Evolutionary conservation across 176 grass and related monocot species (phyloP), one percentile per base, ranked within the genome.

Genomic region (Paspalum notatum): DNA sequence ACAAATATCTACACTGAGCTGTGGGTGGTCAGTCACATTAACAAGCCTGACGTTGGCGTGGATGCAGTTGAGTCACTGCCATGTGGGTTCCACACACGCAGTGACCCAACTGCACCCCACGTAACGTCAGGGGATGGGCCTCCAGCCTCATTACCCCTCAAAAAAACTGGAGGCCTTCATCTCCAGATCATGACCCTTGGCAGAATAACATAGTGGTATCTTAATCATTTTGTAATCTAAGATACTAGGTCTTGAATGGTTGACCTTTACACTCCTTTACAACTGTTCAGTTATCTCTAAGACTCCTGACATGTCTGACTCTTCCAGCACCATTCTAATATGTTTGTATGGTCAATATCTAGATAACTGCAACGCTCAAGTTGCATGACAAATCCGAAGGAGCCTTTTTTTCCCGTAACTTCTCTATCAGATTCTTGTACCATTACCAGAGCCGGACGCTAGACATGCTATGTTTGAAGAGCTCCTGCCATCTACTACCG

Each of bases 401-500:
- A 57, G 32, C 22, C 48, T 16, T 41, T 59, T 57, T 59, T 38
- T 24, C 21, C 42, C 75, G 58, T 85, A 51, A 88, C 82, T 76
- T 76, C 41, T 88, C 60, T 48, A 77, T 91, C 62, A 97, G 94
- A 98, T 98, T 82, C 87, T 98, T 74, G 87, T 98, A 66, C 95
- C 95, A 63, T 87, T 98, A 70, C 95, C 95, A 87, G 95, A 98
- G 73, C 42, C 85, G 74, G 91, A 89, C 83, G 95, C 95, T 79
- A 98, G 95, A 84, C 68, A 52, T n/a, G 85, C 92, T 69, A 98
- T 98, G 90, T 94, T 94, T 68, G 69, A 90, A 77, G 95, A 94
- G 42, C 86, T 98, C 74, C 84, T 98, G 39, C 87, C 90, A 83
- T 92, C 64, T 25, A 68, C 52, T 46, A 60, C 83, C 55, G 85